Base-by-base conservation (phyloP, 1,284 basidiomycete species). In the Rhodofomes roseus region DNA sequence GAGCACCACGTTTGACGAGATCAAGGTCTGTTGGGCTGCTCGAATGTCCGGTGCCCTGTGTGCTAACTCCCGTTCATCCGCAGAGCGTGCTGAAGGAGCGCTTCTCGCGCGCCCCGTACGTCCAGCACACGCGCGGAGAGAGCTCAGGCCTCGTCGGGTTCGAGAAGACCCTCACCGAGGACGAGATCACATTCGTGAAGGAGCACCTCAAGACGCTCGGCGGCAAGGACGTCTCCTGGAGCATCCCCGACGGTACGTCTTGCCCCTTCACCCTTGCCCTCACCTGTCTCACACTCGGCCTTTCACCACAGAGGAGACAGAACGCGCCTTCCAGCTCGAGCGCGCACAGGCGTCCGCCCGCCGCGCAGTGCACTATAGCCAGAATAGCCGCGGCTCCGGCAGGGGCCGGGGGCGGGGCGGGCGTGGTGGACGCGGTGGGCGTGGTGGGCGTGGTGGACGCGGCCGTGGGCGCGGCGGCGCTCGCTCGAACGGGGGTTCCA, bases 81-180 rank as follows among this genome's bases (percentile, higher is more conserved):
- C 58, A 93, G 81, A 84, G 83, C 48, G 88, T 92, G 48, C 81
- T 95, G 56, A 88, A 87, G 66, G 89, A 92, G 72, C 88, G 89
- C 68, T 89, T 94, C 65, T 81, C 86, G 11, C 86, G 89, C 22
- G 79, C 80, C 52, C 89, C 89, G 1, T 92, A 84, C 71, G 86
- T 92, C 68, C 85, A 91, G 66, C 87, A 87, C 71, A 72, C 76
- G 18, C 79, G 80, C 12, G 89, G 87, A 16, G 82, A 85, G 54
- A 78, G 67, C 25, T 70, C 66, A 36, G 79, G 78, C 1, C 68
- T 79, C 27, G 71, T 79, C 48, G 76, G 74, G n/a, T 80, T 81
- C 66, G 84, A 85, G 65, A 82, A 87, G 68, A 76, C 79, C 27
- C 75, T 91, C 43, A 80, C 81, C 27, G 89, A 88, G 56, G 87